Conservation (phyloP, 2,329 filamentous ascomycete species). For the Pyricularia sp. region DNA sequence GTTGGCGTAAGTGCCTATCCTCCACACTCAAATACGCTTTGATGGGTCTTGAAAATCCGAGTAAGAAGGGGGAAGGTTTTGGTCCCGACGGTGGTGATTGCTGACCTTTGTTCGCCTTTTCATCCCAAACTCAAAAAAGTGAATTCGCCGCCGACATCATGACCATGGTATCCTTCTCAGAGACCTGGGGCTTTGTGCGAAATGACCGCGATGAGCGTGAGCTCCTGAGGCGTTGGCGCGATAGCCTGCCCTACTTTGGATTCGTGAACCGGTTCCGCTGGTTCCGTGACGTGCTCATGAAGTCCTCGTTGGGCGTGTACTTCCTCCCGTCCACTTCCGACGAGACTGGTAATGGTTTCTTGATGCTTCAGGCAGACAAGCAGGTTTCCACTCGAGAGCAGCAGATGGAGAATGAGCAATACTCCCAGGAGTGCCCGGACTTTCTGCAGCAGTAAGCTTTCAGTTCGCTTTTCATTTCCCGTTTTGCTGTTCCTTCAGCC, state of each 20-base stretch:
- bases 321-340: not conserved
- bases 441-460: not conserved
- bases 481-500: not conserved
- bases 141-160: not conserved
- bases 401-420: not conserved
- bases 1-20: not conserved
- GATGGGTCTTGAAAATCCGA: too few species aligned
- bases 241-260: not conserved
- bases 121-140: not conserved
- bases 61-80: too few species aligned
- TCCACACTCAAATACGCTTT: too few species aligned
- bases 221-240: not conserved
- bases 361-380: not conserved
- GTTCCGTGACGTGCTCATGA: not conserved
- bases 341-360: not conserved
- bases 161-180: not conserved
- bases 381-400: not conserved
- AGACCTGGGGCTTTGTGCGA: not conserved
- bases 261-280: not conserved
- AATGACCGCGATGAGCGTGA: not conserved
- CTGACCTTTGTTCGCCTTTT: not conserved
- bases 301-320: not conserved
- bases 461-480: not conserved
- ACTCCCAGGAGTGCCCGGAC: not conserved
- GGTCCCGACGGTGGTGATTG: not conserved